Evolutionary conservation across 2,329 filamentous ascomycete species (phyloP).

Genomic region (Ceratocystis variospora): DNA sequence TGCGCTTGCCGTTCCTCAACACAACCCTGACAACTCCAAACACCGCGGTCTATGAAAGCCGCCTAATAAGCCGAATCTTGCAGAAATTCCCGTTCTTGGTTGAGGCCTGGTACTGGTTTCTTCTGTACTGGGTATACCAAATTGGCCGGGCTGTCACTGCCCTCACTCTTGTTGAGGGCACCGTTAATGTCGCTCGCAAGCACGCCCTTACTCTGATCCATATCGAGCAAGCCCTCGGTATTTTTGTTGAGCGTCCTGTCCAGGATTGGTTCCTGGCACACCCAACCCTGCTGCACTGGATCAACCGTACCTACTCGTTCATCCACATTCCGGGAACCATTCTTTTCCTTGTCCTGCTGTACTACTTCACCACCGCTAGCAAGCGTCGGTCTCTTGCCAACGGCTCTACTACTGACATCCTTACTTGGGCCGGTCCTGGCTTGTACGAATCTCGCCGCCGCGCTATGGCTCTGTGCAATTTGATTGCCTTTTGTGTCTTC

Average conservation of each 20-base stretch:
- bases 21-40: slow-evolving; percentile 45
- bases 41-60: slow-evolving; percentile 44
- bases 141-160: slow-evolving; percentile 59
- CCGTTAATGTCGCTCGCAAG: slow-evolving; percentile 51
- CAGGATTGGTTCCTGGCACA: slow-evolving; percentile 41
- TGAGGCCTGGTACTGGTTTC: slow-evolving; percentile 64
- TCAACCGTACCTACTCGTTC: slow-evolving; percentile 61
- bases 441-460: slow-evolving; percentile 43
- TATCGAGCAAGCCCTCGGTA: slow-evolving; percentile 48
- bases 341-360: slow-evolving; percentile 49
- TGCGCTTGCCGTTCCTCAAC: slow-evolving; percentile 21
- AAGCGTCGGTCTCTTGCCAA: slow-evolving; percentile 30
- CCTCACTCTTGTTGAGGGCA: slow-evolving; percentile 51
- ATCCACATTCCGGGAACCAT: slow-evolving; percentile 69
- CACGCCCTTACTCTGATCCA: slow-evolving; percentile 56
- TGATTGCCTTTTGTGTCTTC: slow-evolving; percentile 47
- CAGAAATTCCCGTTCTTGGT: slow-evolving; percentile 56
- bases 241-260: slow-evolving; percentile 51
- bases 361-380: slow-evolving; percentile 54
- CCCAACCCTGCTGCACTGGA: slow-evolving; percentile 48
- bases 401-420: slow-evolving; percentile 22
- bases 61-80: slow-evolving; percentile 49
- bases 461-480: slow-evolving; percentile 49
- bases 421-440: slow-evolving; percentile 29
- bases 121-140: slow-evolving; percentile 70